Conservation (phyloP, 2,329 filamentous ascomycete species). For the Aspergillus quadrilineatus region DNA sequence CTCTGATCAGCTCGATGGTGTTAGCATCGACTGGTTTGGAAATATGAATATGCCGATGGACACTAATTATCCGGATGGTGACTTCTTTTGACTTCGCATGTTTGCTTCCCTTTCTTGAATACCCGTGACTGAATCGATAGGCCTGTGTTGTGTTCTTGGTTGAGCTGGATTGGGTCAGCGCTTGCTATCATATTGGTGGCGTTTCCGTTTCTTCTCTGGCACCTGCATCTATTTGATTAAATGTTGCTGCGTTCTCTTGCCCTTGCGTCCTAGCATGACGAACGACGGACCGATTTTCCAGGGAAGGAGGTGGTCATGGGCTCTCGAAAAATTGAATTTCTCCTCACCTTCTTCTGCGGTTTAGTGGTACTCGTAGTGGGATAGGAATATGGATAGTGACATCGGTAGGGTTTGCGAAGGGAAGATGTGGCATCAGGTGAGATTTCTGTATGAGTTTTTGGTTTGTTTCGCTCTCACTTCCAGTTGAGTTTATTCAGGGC, state of each 20-base stretch:
- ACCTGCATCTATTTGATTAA: not conserved
- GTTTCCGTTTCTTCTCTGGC: not conserved
- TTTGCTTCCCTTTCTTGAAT: not conserved
- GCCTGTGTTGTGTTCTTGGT: not conserved
- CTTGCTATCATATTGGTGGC: not conserved
- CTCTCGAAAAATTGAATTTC: not conserved
- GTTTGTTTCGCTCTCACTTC: not conserved
- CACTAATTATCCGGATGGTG: not conserved
- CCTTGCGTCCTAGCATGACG: not conserved
- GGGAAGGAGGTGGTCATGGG: not conserved
- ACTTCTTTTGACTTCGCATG: not conserved
- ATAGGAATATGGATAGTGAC: not conserved
- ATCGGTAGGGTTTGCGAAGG: not conserved
- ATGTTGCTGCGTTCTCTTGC: not conserved
- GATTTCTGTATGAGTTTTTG: slow-evolving; percentile 1
- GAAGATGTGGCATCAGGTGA: not conserved
- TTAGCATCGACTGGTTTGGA: not conserved
- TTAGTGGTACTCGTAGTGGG: not conserved
- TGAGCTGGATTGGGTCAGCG: not conserved
- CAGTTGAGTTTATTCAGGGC: not conserved
- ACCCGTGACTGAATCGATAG: not conserved
- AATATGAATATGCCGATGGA: not conserved
- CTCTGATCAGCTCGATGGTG: not conserved
- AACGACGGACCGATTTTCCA: not conserved
- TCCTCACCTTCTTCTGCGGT: not conserved